phyloP scores from a whole-genome alignment of 148 eudicot species.

The Persicaria maculosa region DNA sequence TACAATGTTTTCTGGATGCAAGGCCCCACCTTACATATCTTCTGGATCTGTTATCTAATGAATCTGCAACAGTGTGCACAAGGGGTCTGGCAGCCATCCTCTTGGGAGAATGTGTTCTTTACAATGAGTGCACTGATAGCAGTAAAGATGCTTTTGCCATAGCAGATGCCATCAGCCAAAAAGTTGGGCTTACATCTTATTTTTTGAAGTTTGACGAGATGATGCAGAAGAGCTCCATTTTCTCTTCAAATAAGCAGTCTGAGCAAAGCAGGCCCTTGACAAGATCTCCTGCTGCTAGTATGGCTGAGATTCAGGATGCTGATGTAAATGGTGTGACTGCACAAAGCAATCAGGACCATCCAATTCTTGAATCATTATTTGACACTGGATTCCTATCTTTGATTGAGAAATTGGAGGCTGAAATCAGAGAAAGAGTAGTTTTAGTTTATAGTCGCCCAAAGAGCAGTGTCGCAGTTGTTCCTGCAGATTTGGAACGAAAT shows the following conservation, averaged over 20 bases:
- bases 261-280: conserved; percentile 55
- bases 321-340: conserved; percentile 39
- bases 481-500: conserved; percentile 75
- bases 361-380: conserved; percentile 56
- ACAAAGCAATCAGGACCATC: conserved; percentile 57
- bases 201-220: conserved; percentile 76
- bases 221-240: conserved; percentile 56
- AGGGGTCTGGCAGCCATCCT: conserved; percentile 80
- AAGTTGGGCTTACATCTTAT: conserved; percentile 73
- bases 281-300: conserved; percentile 72
- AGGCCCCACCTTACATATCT: conserved; percentile 85
- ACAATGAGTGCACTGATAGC: conserved; percentile 46
- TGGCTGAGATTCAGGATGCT: conserved; percentile 70
- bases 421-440: conserved; percentile 68
- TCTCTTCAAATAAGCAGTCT: conserved; percentile 48
- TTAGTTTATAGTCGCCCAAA: conserved; percentile 79
- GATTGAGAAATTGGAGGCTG: conserved; percentile 52
- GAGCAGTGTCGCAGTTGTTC: conserved; percentile 80
- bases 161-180: conserved; percentile 82
- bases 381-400: conserved; percentile 61
- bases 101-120: conserved; percentile 78
- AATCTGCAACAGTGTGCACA: conserved; percentile 45
- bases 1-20: conserved; percentile 78
- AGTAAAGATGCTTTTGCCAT: conserved; percentile 65
- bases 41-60: conserved; percentile 61